Conservation (phyloP, 179 eudicot genomes). For the Spinacia oleracea region DNA sequence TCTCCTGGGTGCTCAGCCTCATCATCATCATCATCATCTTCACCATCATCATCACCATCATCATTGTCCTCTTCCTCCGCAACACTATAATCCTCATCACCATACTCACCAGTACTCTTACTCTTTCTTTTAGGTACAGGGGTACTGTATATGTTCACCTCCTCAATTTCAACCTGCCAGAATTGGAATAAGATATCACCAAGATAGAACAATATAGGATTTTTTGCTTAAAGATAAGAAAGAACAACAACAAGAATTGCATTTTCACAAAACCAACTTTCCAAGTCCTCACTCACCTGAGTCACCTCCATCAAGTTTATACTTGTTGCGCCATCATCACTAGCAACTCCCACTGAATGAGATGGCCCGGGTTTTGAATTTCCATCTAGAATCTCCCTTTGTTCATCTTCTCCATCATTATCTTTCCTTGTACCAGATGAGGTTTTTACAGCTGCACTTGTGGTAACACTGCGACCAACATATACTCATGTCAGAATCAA, state of each 20-base stretch:
- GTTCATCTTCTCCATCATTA: conserved; percentile 35
- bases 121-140: conserved; percentile 36
- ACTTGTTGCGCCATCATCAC: conserved; percentile 54
- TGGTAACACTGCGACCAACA: conserved; percentile 32
- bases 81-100: conserved; percentile 32
- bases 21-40: conserved; percentile 52
- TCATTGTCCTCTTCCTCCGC: conserved; percentile 38
- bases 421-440: conserved; percentile 36
- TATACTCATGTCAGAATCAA: conserved; percentile 11
- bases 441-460: conserved; percentile 28
- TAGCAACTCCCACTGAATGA: conserved; percentile 43
- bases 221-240: background rate
- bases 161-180: conserved; percentile 44
- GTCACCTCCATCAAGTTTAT: conserved; percentile 57
- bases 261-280: background rate
- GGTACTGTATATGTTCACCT: conserved; percentile 32
- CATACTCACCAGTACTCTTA: conserved; percentile 28
- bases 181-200: background rate
- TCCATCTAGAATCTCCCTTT: conserved; percentile 26
- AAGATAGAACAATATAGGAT: background rate
- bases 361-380: conserved; percentile 41
- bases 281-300: conserved; percentile 23
- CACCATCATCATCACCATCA: too few relatives aligned
- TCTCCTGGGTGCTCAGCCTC: conserved; percentile 89
- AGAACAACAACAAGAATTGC: background rate